Conservation (phyloP, 805 yeast species). For the Tetrapisispora pingtungensis region DNA sequence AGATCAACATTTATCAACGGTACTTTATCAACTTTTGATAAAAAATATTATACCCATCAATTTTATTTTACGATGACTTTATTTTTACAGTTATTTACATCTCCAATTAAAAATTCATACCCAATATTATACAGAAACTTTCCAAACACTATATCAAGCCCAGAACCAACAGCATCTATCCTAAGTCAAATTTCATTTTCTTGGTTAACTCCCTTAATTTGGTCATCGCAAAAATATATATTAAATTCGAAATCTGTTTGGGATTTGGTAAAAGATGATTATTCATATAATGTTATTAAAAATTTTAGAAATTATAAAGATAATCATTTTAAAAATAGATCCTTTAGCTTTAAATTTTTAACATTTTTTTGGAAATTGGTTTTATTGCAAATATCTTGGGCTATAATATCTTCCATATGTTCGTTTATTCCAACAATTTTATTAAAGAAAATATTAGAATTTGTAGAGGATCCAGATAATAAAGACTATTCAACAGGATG, state of each 20-base stretch:
- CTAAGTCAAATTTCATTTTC: slow-evolving; percentile 55
- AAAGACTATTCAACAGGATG: slow-evolving; percentile 61
- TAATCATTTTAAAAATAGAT: slow-evolving; percentile 18
- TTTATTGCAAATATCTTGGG: slow-evolving; percentile 61
- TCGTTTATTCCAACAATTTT: slow-evolving; percentile 72
- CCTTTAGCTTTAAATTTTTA: slow-evolving; percentile 53
- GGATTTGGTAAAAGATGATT: slow-evolving; percentile 76
- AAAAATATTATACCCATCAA: slow-evolving; percentile 37
- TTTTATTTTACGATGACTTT: slow-evolving; percentile 37
- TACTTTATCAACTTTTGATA: slow-evolving; percentile 17
- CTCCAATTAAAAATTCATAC: slow-evolving; percentile 60
- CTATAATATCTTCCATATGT: slow-evolving; percentile 53
- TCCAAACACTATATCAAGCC: slow-evolving; percentile 54
- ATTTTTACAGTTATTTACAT: slow-evolving; percentile 41
- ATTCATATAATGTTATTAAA: slow-evolving; percentile 59
- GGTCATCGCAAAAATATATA: slow-evolving; percentile 49
- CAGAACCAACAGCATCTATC: slow-evolving; percentile 59
- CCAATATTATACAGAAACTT: slow-evolving; percentile 38
- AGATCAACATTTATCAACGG: slow-evolving; percentile 50
- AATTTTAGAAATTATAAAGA: slow-evolving; percentile 38
- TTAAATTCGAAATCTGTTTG: slow-evolving; percentile 61
- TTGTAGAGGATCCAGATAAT: slow-evolving; percentile 57
- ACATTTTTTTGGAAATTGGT: slow-evolving; percentile 54
- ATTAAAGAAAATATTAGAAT: slow-evolving; percentile 70
- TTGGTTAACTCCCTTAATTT: slow-evolving; percentile 67